Base-by-base conservation (phyloP, 192 early-diverging fungal species). In the Phycomyces blakesleeanus region DNA sequence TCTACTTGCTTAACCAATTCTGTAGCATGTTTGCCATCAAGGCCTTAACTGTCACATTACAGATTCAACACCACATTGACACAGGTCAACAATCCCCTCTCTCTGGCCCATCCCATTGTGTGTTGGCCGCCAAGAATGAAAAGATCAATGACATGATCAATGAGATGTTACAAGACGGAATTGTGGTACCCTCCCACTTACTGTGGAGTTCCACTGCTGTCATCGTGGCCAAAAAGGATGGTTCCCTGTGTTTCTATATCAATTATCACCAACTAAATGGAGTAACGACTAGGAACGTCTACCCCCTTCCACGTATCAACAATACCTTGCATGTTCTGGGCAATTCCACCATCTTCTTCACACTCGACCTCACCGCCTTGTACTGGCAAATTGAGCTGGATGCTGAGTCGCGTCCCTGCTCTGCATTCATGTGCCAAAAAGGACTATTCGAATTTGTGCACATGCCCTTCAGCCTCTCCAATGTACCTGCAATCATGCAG, bases 401-500 rank as follows among this genome's bases (percentile, higher is more conserved):
- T 20, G 29, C 29, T 5, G 9, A 52, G 5, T 22, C 27, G 8
- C 25, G 24, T 3, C 14, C 34, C 9, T 44, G 56, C 8, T 76
- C 71, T 8, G 74, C 74, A 2, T 83, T 83, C 26, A n/a, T 40
- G 0, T 77, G 74, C 0, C 21, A 54, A 0, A 73, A 72, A 5
- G 67, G 78, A 1, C 75, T 59, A 3, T 91, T 65, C 49, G 68
- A 87, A 54, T 86, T 76, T 34, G 26, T 63, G 0, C 81, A 87
- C 15, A 67, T 91, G 56, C 84, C 84, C 0, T 85, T 87, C 55
- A 87, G 86, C 0, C 55, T 91, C 0, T 73, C 72, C n/a, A 88
- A 86, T 59, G 78, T 77, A 0, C 85, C 85, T 0, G 83, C 83
- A 0, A 72, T 77, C 0, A 87, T 87, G 61, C 74, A 76, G 57